Percentiles rank a stretch among this genome's conserved stretches.
Evolutionary conservation across 2,329 filamentous ascomycete species (phyloP).

Genomic region (Phaeosphaeria sp.): DNA sequence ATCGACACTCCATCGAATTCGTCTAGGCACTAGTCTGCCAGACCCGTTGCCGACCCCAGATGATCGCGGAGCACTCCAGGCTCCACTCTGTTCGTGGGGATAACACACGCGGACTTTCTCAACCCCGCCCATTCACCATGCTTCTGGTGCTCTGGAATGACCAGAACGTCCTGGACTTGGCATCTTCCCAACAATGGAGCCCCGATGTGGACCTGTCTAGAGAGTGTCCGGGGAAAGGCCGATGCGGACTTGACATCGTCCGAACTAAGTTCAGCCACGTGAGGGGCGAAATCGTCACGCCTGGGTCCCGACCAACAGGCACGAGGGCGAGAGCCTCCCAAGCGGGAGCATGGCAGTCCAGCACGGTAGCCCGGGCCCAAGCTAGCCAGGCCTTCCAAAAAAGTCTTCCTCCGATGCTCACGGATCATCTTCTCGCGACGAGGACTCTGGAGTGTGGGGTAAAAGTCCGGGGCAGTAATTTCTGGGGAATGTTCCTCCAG

Average conservation of each 20-base stretch:
- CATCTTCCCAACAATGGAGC: neutral
- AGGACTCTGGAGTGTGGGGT: slow-evolving; percentile 23
- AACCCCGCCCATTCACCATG: neutral
- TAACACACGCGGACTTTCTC: neutral
- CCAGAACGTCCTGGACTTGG: neutral
- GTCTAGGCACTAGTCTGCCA: neutral
- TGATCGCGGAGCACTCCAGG: neutral
- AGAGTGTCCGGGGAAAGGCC: neutral
- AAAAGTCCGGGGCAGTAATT: slow-evolving; percentile 28
- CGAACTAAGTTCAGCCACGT: slow-evolving; percentile 9
- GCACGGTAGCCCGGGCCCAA: neutral
- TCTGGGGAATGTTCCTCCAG: slow-evolving; percentile 30
- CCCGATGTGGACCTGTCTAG: neutral
- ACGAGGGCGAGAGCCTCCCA: neutral
- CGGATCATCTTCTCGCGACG: neutral
- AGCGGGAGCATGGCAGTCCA: neutral
- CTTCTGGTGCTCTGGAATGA: neutral
- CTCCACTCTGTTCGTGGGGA: neutral
- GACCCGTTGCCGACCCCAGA: neutral
- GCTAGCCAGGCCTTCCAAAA: neutral
- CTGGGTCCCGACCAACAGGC: neutral
- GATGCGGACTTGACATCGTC: slow-evolving; percentile 16
- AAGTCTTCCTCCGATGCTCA: slow-evolving; percentile 6
- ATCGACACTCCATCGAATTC: neutral
- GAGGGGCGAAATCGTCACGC: neutral